Evolutionary conservation across 2,329 filamentous ascomycete genomes (phyloP).

Genomic region (Fusarium tanahbumbuense): DNA sequence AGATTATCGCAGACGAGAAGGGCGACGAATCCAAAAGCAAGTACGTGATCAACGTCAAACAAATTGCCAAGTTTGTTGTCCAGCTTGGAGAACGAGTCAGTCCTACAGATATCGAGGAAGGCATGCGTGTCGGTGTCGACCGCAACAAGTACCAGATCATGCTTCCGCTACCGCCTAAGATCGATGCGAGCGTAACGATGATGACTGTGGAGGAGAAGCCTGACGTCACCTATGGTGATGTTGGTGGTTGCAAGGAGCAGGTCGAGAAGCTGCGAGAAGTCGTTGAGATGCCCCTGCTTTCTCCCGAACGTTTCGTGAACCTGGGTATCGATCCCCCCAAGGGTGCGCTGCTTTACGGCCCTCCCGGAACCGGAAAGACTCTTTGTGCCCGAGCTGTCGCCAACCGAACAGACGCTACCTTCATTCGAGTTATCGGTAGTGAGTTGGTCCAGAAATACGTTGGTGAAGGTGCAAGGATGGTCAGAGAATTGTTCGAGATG

Average conservation of each 20-base stretch:
- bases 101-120: conserved; percentile 98
- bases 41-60: conserved; percentile 99
- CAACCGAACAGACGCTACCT: conserved; percentile 97
- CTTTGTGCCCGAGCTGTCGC: conserved; percentile 97
- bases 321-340: conserved; percentile 99
- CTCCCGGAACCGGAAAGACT: conserved; percentile 98
- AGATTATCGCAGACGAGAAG: conserved; percentile 98
- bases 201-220: conserved; percentile 99
- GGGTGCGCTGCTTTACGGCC: conserved; percentile 94
- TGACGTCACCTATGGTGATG: conserved; percentile 98
- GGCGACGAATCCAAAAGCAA: conserved; percentile 96
- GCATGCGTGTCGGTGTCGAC: conserved; percentile 98
- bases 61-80: conserved; percentile 99
- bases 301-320: conserved; percentile 96
- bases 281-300: conserved; percentile 97
- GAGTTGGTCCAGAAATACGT: conserved; percentile 99
- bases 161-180: conserved; percentile 94
- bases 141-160: conserved; percentile 99
- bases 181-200: conserved; percentile 99
- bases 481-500: conserved; percentile 99
- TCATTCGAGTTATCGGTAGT: conserved; percentile 97
- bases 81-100: conserved; percentile 96
- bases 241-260: conserved; percentile 99
- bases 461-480: conserved; percentile 97
- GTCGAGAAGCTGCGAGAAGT: conserved; percentile 99